phyloP scores from a whole-genome alignment of 1,284 basidiomycete genomes.

The Puccinia coronata region DNA sequence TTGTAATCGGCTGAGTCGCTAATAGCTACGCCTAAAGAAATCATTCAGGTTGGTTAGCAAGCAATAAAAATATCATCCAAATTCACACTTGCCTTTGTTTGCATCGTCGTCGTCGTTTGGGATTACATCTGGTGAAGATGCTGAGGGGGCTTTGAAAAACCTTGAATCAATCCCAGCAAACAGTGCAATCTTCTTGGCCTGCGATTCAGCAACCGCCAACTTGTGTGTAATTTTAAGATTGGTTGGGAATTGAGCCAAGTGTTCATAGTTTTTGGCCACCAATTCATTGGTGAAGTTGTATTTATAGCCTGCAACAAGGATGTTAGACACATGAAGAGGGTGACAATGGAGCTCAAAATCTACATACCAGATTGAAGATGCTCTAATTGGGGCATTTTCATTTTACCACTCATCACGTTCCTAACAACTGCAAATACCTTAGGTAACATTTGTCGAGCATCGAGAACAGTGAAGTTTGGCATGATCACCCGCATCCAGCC shows the following conservation, averaged over 20 bases:
- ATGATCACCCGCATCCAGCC: slow-evolving; percentile 9
- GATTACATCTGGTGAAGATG: too few relatives aligned
- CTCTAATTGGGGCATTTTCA: slow-evolving; percentile 22
- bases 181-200: slow-evolving; percentile 3
- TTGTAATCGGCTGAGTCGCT: neutral
- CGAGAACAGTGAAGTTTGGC: slow-evolving; percentile 7
- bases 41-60: neutral
- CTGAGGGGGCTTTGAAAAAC: too few relatives aligned
- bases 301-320: neutral
- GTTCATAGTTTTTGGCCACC: slow-evolving; percentile 10
- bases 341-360: too few relatives aligned
- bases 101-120: neutral
- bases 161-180: neutral
- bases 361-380: neutral
- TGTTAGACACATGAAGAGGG: neutral
- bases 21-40: slow-evolving; percentile 5
- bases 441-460: slow-evolving; percentile 27
- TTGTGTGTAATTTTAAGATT: slow-evolving; percentile 6
- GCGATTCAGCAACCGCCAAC: slow-evolving; percentile 11
- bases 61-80: neutral
- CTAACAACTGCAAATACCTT: slow-evolving; percentile 19
- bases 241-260: slow-evolving; percentile 16
- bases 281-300: slow-evolving; percentile 26
- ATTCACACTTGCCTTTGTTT: neutral
- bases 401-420: slow-evolving; percentile 34